Conservation (phyloP, 441 rosid genomes). For the Gossypium laxum region DNA sequence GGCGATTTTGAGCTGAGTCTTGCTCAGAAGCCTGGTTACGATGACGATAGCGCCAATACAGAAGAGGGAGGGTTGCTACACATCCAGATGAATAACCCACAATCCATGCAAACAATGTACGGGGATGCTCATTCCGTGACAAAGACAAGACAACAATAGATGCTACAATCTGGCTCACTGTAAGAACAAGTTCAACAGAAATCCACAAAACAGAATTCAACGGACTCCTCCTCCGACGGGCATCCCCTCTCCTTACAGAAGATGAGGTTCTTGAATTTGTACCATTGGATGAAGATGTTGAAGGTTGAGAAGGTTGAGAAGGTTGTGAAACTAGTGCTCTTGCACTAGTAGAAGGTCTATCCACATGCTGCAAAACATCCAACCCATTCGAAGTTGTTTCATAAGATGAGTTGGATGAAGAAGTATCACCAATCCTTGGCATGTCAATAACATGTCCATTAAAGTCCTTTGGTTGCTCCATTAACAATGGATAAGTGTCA, state of each 20-base stretch:
- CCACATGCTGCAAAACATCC: conserved; percentile 45
- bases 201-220: conserved; percentile 87
- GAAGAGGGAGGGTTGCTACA: conserved; percentile 75
- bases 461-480: conserved; percentile 47
- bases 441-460: conserved; percentile 59
- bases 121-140: conserved; percentile 70
- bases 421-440: conserved; percentile 31
- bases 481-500: conserved; percentile 41
- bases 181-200: conserved; percentile 65
- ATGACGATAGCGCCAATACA: conserved; percentile 72
- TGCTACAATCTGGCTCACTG: conserved; percentile 78
- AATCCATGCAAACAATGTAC: conserved; percentile 77
- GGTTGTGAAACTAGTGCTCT: conserved; percentile 22
- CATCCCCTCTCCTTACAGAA: conserved; percentile 43
- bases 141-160: conserved; percentile 59
- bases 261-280: conserved; percentile 42
- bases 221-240: conserved; percentile 75
- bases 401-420: conserved; percentile 33
- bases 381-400: conserved; percentile 47
- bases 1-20: conserved; percentile 51
- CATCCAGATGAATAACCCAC: conserved; percentile 94
- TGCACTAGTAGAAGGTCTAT: conserved; percentile 33
- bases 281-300: conserved; percentile 39
- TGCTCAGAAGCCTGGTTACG: conserved; percentile 51
- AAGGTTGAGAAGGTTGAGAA: conserved; percentile 23